These are phyloP conservation scores for Theobroma cacao DNA, from an alignment of 345 rosid species.

Conservation along the genomic window DNA sequence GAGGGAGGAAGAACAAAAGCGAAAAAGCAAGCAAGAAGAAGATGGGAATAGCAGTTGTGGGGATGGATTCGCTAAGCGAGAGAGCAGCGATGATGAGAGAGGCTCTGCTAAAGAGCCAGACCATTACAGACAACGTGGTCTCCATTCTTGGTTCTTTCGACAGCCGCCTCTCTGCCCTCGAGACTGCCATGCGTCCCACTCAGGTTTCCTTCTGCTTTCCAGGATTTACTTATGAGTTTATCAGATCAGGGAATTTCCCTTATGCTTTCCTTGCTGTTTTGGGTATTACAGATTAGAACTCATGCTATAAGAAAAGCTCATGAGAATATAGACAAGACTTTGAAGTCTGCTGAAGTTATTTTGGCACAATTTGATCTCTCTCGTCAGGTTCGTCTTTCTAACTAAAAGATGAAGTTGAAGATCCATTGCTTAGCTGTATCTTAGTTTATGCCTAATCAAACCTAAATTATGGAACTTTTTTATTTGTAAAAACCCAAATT, in stretches of 20 bases:
- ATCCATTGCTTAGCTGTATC: background rate
- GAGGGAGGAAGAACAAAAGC: background rate
- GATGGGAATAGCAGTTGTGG: slow-evolving; percentile 44
- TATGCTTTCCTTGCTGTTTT: slow-evolving; percentile 17
- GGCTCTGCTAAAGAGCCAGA: slow-evolving; percentile 84
- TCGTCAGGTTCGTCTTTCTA: slow-evolving; percentile 63
- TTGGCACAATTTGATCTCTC: slow-evolving; percentile 76
- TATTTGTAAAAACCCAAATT: no score
- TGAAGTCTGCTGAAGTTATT: slow-evolving; percentile 83
- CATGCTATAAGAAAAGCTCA: slow-evolving; percentile 95
- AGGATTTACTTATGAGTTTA: background rate
- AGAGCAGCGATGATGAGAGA: slow-evolving; percentile 76
- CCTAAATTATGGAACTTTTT: background rate
- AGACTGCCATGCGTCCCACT: slow-evolving; percentile 99
- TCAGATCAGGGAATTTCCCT: background rate
- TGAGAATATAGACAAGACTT: slow-evolving; percentile 92
- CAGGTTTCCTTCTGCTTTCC: slow-evolving; percentile 47
- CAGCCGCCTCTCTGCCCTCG: slow-evolving; percentile 96
- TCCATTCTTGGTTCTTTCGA: slow-evolving; percentile 94
- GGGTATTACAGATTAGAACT: slow-evolving; percentile 70
- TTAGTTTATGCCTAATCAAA: background rate
- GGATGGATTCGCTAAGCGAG: slow-evolving; percentile 69
- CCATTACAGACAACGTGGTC: slow-evolving; percentile 83
- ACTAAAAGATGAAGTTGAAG: background rate
- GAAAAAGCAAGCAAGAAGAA: background rate